Percentiles rank a stretch among this genome's conserved stretches.
Conservation (phyloP, 192 early-diverging fungal genomes). For the Phycomyces nitens region DNA sequence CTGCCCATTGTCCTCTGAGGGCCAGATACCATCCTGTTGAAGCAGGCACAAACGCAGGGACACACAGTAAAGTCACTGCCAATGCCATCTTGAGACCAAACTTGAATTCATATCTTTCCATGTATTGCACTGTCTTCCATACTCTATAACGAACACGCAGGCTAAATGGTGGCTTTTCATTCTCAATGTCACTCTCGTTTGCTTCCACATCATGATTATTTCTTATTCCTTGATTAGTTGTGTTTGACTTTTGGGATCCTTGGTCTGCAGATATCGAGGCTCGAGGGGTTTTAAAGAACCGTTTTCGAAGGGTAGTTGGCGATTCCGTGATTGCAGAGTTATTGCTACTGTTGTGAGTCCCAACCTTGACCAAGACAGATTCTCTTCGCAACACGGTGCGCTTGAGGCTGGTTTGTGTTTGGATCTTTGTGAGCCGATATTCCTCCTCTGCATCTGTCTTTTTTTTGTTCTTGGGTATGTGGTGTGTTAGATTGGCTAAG, state of each 20-base stretch:
- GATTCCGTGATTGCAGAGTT: not conserved
- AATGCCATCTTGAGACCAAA: conserved; percentile 52
- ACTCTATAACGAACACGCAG: conserved; percentile 36
- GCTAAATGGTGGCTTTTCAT: conserved; percentile 16
- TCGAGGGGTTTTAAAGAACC: not conserved
- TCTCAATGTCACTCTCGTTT: not conserved
- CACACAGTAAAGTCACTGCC: conserved; percentile 33
- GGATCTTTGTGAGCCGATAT: conserved; percentile 6
- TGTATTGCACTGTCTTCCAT: conserved; percentile 37
- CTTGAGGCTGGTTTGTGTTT: conserved; percentile 1
- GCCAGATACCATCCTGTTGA: conserved; percentile 19
- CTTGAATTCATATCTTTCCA: conserved; percentile 43
- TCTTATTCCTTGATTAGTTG: not conserved
- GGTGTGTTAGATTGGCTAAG: conserved; percentile 5
- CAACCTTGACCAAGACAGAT: not conserved
- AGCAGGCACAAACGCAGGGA: conserved; percentile 41
- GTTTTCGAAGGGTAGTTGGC: not conserved
- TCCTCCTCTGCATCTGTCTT: conserved; percentile 19
- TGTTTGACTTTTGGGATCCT: not conserved
- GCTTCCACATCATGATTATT: not conserved
- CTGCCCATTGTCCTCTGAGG: conserved; percentile 49
- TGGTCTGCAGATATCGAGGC: not conserved
- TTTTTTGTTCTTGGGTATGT: conserved; percentile 18
- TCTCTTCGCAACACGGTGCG: not conserved
- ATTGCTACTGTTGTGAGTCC: not conserved